Evolutionary conservation across 352 stramenopile species (phyloP).

Genomic region (Globisporangium radiosum): DNA sequence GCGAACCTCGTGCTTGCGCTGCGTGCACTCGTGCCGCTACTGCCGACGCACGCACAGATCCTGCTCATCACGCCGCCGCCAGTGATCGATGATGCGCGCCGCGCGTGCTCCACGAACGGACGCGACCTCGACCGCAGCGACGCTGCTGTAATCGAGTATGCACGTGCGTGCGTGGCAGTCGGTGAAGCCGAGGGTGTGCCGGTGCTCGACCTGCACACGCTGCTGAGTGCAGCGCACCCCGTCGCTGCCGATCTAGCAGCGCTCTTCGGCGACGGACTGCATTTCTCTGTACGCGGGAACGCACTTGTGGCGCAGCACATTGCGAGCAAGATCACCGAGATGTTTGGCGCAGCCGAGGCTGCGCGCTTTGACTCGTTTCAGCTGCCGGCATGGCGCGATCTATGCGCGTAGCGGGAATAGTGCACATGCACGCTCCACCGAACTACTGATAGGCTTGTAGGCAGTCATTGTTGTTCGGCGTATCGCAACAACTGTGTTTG

Average conservation of each 20-base stretch:
- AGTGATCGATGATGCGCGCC: slow-evolving; percentile 33
- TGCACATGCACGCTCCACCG: not conserved
- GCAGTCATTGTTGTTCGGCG: too few species aligned
- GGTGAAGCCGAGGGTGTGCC: slow-evolving; percentile 18
- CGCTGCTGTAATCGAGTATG: slow-evolving; percentile 30
- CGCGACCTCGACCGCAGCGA: slow-evolving; percentile 35
- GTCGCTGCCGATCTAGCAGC: slow-evolving; percentile 16
- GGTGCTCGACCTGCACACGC: slow-evolving; percentile 37
- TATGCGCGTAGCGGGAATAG: not conserved
- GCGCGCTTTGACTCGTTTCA: slow-evolving; percentile 29
- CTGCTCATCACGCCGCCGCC: slow-evolving; percentile 53
- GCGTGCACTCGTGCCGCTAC: slow-evolving; percentile 8
- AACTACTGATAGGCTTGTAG: too few species aligned
- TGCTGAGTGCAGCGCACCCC: slow-evolving; percentile 33
- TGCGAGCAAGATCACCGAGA: slow-evolving; percentile 19
- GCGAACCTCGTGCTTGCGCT: slow-evolving; percentile 34
- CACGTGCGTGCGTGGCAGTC: slow-evolving; percentile 32
- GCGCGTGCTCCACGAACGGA: slow-evolving; percentile 7
- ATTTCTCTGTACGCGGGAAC: slow-evolving; percentile 47
- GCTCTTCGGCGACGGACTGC: slow-evolving; percentile 46
- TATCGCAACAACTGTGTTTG: too few species aligned
- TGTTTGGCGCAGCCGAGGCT: slow-evolving; percentile 14
- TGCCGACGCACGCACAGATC: slow-evolving; percentile 24
- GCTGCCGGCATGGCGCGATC: slow-evolving; percentile 23
- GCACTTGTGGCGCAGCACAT: slow-evolving; percentile 34